Conservation (phyloP, 2,329 filamentous ascomycete genomes). For the Aspergillus sp. region DNA sequence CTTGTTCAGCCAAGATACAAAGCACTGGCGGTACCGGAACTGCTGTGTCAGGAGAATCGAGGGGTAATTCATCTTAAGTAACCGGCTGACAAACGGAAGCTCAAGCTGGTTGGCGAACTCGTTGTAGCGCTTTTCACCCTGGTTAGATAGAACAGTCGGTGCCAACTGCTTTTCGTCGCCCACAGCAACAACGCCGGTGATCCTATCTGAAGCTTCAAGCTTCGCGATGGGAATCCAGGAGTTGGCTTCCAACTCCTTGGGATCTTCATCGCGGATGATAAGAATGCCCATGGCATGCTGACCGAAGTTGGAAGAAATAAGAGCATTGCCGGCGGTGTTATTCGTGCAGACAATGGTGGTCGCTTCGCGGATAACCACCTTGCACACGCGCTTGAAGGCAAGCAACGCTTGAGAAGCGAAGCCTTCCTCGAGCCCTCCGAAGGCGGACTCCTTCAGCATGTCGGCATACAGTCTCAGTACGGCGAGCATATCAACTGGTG, state of each 20-base stretch:
- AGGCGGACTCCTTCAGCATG: too few relatives aligned
- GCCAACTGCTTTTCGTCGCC: background rate
- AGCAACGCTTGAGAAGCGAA: too few relatives aligned
- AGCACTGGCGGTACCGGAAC: background rate
- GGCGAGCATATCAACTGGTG: too few relatives aligned
- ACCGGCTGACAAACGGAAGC: background rate
- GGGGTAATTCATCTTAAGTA: background rate
- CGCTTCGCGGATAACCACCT: too few relatives aligned
- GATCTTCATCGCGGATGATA: background rate
- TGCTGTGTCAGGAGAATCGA: background rate
- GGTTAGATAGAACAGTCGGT: background rate
- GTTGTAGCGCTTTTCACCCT: background rate
- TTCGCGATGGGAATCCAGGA: background rate
- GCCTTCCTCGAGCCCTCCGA: too few relatives aligned
- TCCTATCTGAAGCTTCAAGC: background rate
- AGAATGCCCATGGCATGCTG: background rate
- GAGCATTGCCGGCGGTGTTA: background rate
- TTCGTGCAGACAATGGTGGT: background rate
- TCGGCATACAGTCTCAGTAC: too few relatives aligned
- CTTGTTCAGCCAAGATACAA: background rate
- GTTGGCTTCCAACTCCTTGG: background rate
- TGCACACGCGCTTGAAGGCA: too few relatives aligned
- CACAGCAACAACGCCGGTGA: background rate
- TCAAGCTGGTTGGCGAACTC: background rate
- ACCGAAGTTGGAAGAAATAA: background rate